Evolutionary conservation across 768 basidiomycete genomes (phyloP), one percentile per base, ranked within the genome.

Genomic region (Albatrellus ellisii): DNA sequence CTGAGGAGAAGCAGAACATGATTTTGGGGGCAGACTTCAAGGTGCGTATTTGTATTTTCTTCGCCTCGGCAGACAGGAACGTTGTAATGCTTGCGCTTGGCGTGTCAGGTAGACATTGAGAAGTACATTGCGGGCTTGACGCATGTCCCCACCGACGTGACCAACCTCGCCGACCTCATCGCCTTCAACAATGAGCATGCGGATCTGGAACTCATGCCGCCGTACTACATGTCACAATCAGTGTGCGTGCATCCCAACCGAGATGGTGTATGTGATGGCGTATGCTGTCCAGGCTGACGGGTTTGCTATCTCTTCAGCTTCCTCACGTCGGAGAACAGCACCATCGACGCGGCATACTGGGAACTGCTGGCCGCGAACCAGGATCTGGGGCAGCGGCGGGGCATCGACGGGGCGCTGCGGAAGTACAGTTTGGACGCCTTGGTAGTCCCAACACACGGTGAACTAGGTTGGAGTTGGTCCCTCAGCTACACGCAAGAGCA

Each of bases 21-120:
- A 77, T 79, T 3, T 49, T 75, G 14, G 49, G 61, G 8, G 57
- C 63, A 1, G 77, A 80, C 48, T 76, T 80, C 59, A 81, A 79
- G 66, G 78, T 70, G 39, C 26, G 4, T 51, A 31, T 8, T 33
- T 10, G 6, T n/a, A 5, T 6, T 8, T 4, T 3, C n/a, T 8
- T 4, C 6, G 1, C 15, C 4, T 15, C 6, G 21, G 14, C 18
- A 9, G 4, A 14, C 20, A 6, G 33, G 39, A 18, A n/a, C n/a
- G n/a, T n/a, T n/a, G n/a, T n/a, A n/a, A n/a, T n/a, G n/a, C n/a
- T n/a, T n/a, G n/a, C n/a, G n/a, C n/a, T n/a, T n/a, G n/a, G n/a
- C n/a, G n/a, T n/a, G n/a, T 11, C 33, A 79, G 77, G 57, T 74
- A n/a, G 64, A 75, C 46, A 44, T 80, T 22, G 63, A 72, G 42